Evolutionary conservation across 345 rosid genomes (phyloP).

Genomic region (Brassica nigra): DNA sequence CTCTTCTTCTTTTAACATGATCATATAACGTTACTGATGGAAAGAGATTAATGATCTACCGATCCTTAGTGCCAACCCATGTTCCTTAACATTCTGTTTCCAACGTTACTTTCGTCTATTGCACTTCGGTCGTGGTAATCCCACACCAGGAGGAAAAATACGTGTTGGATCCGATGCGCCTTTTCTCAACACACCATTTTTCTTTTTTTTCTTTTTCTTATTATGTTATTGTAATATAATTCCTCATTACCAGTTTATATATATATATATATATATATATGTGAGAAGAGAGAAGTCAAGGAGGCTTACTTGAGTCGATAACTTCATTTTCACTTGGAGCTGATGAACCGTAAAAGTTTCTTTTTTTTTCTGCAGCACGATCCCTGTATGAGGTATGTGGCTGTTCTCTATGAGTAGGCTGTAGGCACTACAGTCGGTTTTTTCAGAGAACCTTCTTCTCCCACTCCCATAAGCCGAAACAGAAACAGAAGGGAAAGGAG

Average conservation of each 20-base stretch:
- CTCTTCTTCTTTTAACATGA: background rate
- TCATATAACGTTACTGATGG: background rate
- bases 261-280: background rate
- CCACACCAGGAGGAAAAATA: constrained; percentile 92
- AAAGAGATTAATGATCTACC: constrained; percentile 42
- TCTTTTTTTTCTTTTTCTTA: constrained; percentile 23
- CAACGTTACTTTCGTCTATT: constrained; percentile 91
- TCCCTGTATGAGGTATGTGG: constrained; percentile 78
- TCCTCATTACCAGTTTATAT: constrained; percentile 20
- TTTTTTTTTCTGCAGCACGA: constrained; percentile 88
- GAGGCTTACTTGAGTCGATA: constrained; percentile 73
- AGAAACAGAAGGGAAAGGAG: constrained; percentile 66
- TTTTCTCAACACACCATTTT: constrained; percentile 48
- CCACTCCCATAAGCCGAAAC: constrained; percentile 57
- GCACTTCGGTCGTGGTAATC: constrained; percentile 53
- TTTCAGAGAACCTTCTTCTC: constrained; percentile 93
- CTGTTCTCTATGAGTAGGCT: constrained; percentile 61
- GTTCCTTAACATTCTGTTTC: constrained; percentile 94
- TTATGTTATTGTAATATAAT: constrained; percentile 43
- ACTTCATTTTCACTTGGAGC: constrained; percentile 58
- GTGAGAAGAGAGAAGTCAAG: background rate
- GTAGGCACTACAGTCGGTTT: constrained; percentile 46
- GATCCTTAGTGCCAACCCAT: constrained; percentile 99
- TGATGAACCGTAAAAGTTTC: constrained; percentile 92
- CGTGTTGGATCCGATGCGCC: constrained; percentile 75